Evolutionary conservation across 1,139 yeast genomes (phyloP), one percentile per base, ranked within the genome.

Genomic region (Nematodospora anomalae): DNA sequence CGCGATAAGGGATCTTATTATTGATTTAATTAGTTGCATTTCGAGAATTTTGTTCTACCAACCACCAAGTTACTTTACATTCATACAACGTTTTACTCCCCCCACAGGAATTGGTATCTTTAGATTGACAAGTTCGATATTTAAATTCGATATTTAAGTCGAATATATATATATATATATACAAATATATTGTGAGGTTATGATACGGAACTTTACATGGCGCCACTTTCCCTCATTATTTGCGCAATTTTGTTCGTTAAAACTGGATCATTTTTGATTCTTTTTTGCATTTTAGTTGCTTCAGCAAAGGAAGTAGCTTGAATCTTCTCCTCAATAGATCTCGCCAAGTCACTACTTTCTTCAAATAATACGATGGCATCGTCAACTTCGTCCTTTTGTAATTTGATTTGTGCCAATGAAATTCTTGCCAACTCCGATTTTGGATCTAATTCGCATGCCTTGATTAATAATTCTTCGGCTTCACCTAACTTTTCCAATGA

Each of bases 221-320:
- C 44, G 35, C 49, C 49, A 30, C 53, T 43, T 49, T 61, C 65
- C 51, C 64, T 62, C 73, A 69, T 67, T 40, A 67, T 64, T 50
- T 71, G 74, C 40, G 60, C 61, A 49, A 71, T 69, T 56, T 68
- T 71, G 39, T 57, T 57, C 36, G 70, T 60, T 57, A 83, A 71
- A 25, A 73, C 61, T 33, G 87, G 85, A 58, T 83, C 92, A 37
- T 74, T 64, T 61, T 75, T 81, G 50, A 85, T 76, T 58, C 79
- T 79, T 55, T 79, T 68, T 70, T 86, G 95, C 71, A 85, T 79
- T 62, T 83, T 83, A 36, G 89, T 80, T 44, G 96, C 97, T 66
- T 88, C 97, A 43, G 95, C 94, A 55, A 87, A 86, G 24, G 95
- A 83, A 46, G 89, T 82, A 39, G 96, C 95, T 68, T 89, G 97